Conservation (phyloP, 495 filamentous ascomycete genomes). For the Melanomma pulvis-pyrius region DNA sequence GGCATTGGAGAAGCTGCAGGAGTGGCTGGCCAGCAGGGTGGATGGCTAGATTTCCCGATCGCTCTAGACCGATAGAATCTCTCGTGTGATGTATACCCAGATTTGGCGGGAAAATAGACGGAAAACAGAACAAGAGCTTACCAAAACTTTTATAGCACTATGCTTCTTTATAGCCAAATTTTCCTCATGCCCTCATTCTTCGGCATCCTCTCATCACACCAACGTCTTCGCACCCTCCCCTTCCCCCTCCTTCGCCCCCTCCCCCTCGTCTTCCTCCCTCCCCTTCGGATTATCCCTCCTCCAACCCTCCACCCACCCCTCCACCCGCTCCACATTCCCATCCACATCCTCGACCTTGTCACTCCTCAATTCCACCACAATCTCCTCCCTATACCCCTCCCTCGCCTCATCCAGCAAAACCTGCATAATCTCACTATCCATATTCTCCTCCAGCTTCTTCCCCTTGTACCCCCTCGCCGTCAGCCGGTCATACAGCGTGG, state of each 20-base stretch:
- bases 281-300: slow-evolving; percentile 60
- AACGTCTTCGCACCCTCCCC: neutral
- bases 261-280: slow-evolving; percentile 53
- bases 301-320: slow-evolving; percentile 81
- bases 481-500: slow-evolving; percentile 82
- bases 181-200: neutral
- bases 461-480: slow-evolving; percentile 75
- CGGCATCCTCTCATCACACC: neutral
- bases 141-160: neutral
- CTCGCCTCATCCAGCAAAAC: slow-evolving; percentile 87
- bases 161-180: neutral
- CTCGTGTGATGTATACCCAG: slow-evolving; percentile 7
- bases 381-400: slow-evolving; percentile 82
- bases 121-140: slow-evolving; percentile 1
- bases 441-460: slow-evolving; percentile 89
- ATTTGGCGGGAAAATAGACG: neutral
- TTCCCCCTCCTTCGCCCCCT: neutral
- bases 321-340: slow-evolving; percentile 80
- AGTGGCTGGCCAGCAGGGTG: slow-evolving; percentile 64
- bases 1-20: slow-evolving; percentile 80
- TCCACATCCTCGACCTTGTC: slow-evolving; percentile 82
- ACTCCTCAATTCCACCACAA: slow-evolving; percentile 88
- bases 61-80: neutral
- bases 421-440: slow-evolving; percentile 98
- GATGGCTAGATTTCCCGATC: slow-evolving; percentile 16